Evolutionary conservation across 176 grass and related monocot species (phyloP), one percentile per base, ranked within the genome.

Genomic region (Phoenix dactylifera): DNA sequence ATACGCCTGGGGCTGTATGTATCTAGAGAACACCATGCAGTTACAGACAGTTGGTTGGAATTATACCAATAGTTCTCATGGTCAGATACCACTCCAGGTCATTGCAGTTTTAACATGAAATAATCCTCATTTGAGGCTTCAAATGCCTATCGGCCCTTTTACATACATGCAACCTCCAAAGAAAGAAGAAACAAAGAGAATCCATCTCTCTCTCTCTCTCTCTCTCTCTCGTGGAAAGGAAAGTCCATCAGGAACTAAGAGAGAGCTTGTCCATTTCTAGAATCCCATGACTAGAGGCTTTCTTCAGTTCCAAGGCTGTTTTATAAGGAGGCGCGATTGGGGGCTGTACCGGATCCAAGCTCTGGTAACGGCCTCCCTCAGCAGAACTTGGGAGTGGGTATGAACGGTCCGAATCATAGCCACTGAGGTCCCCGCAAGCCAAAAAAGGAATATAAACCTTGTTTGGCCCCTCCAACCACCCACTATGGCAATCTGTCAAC

Each of bases 391-490:
- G 86, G 19, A 91, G 81, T 3, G 81, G 84, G 62, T 88, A 97
- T 4, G 87, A 97, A 4, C 69, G 80, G 60, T 97, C 92, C 0
- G 87, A 88, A 58, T 97, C 92, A 15, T 91, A 97, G 7, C 87
- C 92, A 24, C 80, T 87, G 17, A 97, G 83, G 54, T 97, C 87
- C 0, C 93, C 93, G 4, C 93, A 92, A 30, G 87, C 87, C 55
- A 88, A 62, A 72, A 97, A 97, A 5, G 93, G 87, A 54, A 92
- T 88, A 51, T 81, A 88, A 16, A 88, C 62, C 69, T 90, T 87
- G 83, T 88, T 96, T 66, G 86, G 74, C 53, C 91, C 91, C 67
- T 96, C 86, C 16, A 96, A 24, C 91, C 86, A 96, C 14, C 91
- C 91, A 29, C 93, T 85, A 69, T 76, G 78, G 66, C 93, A 91